Conservation (phyloP, 2,329 filamentous ascomycete genomes). For the Davidsoniella virescens region DNA sequence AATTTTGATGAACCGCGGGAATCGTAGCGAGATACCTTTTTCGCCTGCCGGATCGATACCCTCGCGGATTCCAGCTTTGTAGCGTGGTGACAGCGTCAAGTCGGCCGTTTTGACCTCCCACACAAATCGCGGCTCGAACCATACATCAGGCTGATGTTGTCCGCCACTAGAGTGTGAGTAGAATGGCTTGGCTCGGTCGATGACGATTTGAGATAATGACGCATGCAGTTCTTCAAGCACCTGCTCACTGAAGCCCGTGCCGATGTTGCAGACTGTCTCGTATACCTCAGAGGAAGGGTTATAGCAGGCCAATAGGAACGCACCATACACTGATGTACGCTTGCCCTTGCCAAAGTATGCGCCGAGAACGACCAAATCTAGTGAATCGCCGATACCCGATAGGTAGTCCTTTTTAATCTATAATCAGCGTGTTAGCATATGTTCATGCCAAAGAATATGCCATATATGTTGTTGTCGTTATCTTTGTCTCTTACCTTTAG, state of each 20-base stretch:
- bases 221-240: slow-evolving; percentile 75
- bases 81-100: slow-evolving; percentile 77
- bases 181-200: slow-evolving; percentile 85
- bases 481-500: slow-evolving; percentile 50
- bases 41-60: slow-evolving; percentile 55
- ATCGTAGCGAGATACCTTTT: slow-evolving; percentile 73
- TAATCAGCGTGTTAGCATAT: not conserved
- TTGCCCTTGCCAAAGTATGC: slow-evolving; percentile 93
- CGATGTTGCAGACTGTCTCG: slow-evolving; percentile 96
- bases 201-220: slow-evolving; percentile 58
- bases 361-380: slow-evolving; percentile 88
- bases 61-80: slow-evolving; percentile 77
- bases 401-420: slow-evolving; percentile 98
- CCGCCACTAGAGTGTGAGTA: slow-evolving; percentile 71
- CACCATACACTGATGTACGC: slow-evolving; percentile 86
- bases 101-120: slow-evolving; percentile 98
- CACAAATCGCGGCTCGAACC: slow-evolving; percentile 87
- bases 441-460: not conserved
- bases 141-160: slow-evolving; percentile 94
- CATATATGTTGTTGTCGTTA: not conserved
- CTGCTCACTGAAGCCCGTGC: slow-evolving; percentile 91
- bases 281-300: slow-evolving; percentile 66
- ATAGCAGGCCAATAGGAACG: slow-evolving; percentile 89
- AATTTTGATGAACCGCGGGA: slow-evolving; percentile 81
- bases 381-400: slow-evolving; percentile 78